Evolutionary conservation across 2,329 filamentous ascomycete genomes (phyloP).

Genomic region (Orbilia blumenaviensis): DNA sequence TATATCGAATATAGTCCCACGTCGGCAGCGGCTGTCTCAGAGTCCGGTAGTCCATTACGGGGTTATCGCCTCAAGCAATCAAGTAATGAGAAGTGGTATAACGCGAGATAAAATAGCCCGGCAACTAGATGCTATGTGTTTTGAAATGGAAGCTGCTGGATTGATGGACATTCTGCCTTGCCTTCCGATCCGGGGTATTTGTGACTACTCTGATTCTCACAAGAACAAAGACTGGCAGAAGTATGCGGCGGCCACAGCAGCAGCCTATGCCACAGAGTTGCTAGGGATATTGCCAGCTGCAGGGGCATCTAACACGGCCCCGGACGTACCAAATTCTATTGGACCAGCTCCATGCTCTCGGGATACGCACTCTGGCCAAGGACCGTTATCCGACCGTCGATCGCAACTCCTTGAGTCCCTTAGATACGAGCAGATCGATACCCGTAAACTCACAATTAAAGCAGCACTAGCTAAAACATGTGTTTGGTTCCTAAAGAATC

Average conservation of each 20-base stretch:
- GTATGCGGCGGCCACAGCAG: slow-evolving; percentile 32
- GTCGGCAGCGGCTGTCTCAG: not conserved
- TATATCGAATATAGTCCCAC: slow-evolving; percentile 11
- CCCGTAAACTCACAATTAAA: slow-evolving; percentile 61
- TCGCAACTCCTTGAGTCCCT: slow-evolving; percentile 59
- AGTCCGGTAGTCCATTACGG: slow-evolving; percentile 31
- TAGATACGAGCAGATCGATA: slow-evolving; percentile 61
- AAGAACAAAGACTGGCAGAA: slow-evolving; percentile 47
- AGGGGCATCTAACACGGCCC: not conserved
- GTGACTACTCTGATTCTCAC: slow-evolving; percentile 47
- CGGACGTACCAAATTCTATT: not conserved
- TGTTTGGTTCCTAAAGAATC: slow-evolving; percentile 61
- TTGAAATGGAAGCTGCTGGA: slow-evolving; percentile 47
- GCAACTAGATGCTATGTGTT: slow-evolving; percentile 35
- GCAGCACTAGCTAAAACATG: slow-evolving; percentile 61
- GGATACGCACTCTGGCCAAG: not conserved
- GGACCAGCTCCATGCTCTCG: too few species aligned
- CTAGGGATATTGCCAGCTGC: slow-evolving; percentile 11
- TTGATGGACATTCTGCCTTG: slow-evolving; percentile 46
- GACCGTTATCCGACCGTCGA: not conserved
- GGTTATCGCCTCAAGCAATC: slow-evolving; percentile 37
- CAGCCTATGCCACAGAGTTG: slow-evolving; percentile 36
- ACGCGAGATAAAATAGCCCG: slow-evolving; percentile 28
- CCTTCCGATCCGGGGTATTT: slow-evolving; percentile 39
- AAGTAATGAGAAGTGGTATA: slow-evolving; percentile 34